Percentiles rank a stretch among this genome's conserved stretches.
Evolutionary conservation across 495 filamentous ascomycete genomes (phyloP).

Genomic region (Penicillium macrosclerotiorum): DNA sequence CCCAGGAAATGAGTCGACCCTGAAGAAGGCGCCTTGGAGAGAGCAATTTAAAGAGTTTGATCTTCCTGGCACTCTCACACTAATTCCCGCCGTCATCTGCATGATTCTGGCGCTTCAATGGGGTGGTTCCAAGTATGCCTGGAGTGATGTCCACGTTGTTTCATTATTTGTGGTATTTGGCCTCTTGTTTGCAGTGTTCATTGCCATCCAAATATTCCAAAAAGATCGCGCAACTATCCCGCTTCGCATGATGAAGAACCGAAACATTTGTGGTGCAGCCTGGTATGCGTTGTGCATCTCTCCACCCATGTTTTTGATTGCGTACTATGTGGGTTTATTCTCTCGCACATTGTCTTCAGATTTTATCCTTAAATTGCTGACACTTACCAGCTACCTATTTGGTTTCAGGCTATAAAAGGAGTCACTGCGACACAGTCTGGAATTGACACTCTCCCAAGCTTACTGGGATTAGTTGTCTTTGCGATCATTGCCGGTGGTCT

Average conservation of each 20-base stretch:
- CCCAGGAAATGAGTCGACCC: constrained; percentile 5
- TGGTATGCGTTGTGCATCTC: constrained; percentile 49
- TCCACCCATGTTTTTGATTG: constrained; percentile 39
- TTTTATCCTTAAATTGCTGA: neutral
- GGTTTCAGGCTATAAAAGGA: constrained; percentile 36
- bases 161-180: constrained; percentile 30
- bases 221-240: constrained; percentile 28
- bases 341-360: neutral
- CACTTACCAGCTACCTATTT: constrained; percentile 30
- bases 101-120: constrained; percentile 42
- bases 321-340: constrained; percentile 27
- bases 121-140: constrained; percentile 36
- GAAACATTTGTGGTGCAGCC: constrained; percentile 49
- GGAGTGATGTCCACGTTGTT: constrained; percentile 29
- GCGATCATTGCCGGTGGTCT: constrained; percentile 18
- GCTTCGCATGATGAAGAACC: constrained; percentile 47
- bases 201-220: constrained; percentile 14
- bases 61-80: constrained; percentile 22
- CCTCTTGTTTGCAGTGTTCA: constrained; percentile 16
- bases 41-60: constrained; percentile 30
- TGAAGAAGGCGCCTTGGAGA: neutral
- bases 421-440: constrained; percentile 29
- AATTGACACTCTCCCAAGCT: constrained; percentile 26
- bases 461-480: constrained; percentile 18
- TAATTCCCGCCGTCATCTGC: constrained; percentile 33